Conservation (phyloP, 2,329 filamentous ascomycete genomes). For the Colletotrichum destructivum region DNA sequence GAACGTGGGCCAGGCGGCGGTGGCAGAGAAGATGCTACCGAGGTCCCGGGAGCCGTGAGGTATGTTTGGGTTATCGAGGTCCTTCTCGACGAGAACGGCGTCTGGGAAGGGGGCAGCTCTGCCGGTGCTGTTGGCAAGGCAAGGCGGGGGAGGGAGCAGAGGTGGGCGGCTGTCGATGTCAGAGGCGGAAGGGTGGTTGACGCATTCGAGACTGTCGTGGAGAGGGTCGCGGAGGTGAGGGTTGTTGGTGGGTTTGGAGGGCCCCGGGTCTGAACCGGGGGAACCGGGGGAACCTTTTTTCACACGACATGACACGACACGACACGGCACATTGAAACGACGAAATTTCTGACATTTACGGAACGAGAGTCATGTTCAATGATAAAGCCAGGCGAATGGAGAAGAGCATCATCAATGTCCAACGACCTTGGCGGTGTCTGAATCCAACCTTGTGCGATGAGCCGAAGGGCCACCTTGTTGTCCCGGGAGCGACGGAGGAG, state of each 20-base stretch:
- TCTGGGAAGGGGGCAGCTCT: conserved; percentile 54
- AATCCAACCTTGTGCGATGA: conserved; percentile 51
- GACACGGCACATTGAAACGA: no score
- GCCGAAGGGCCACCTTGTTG: conserved; percentile 16
- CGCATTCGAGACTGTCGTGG: conserved; percentile 50
- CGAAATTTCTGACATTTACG: not conserved
- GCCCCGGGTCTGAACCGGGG: conserved; percentile 46
- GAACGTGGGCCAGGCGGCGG: conserved; percentile 1
- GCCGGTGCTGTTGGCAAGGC: not conserved
- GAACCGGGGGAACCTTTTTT: no score
- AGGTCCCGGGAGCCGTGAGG: conserved; percentile 38
- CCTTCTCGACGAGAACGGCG: conserved; percentile 65
- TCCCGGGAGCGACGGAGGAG: not conserved
- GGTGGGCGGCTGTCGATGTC: conserved; percentile 67
- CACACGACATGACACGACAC: not conserved
- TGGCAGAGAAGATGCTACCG: conserved; percentile 10
- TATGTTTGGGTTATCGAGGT: conserved; percentile 66
- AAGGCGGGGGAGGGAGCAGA: conserved; percentile 63
- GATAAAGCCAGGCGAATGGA: not conserved
- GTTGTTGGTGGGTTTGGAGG: conserved; percentile 55
- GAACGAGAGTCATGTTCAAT: not conserved
- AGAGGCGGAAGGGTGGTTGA: conserved; percentile 56
- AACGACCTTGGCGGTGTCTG: conserved; percentile 71
- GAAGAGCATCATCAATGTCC: not conserved
- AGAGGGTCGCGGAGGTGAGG: conserved; percentile 44